These are phyloP conservation scores for Wickerhamomyces sp. DNA, from an alignment of 1,139 yeast species.

Conservation along the genomic window DNA sequence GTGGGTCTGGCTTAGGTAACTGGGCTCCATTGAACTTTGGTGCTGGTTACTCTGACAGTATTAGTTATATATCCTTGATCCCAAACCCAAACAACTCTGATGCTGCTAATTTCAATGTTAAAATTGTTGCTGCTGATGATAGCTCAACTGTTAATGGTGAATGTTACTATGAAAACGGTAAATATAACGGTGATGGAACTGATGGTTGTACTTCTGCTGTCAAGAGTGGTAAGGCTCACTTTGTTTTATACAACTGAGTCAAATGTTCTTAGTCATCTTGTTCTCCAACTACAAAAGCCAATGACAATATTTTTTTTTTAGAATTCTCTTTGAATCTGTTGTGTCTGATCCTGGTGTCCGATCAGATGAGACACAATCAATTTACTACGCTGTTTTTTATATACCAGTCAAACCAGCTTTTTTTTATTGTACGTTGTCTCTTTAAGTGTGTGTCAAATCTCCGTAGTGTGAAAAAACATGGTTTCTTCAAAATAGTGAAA, in stretches of 20 bases:
- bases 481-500: too few relatives aligned
- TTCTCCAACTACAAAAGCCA: neutral
- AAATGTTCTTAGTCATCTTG: neutral
- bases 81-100: slow-evolving; percentile 73
- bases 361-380: too few relatives aligned
- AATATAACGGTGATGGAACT: slow-evolving; percentile 54
- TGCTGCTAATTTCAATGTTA: slow-evolving; percentile 61
- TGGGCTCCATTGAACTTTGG: slow-evolving; percentile 83
- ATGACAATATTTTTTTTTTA: slow-evolving; percentile 21
- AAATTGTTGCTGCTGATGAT: slow-evolving; percentile 54
- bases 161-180: slow-evolving; percentile 62
- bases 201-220: slow-evolving; percentile 81
- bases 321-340: slow-evolving; percentile 27
- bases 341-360: neutral
- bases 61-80: slow-evolving; percentile 68
- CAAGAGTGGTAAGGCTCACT: slow-evolving; percentile 60
- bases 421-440: too few relatives aligned
- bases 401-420: too few relatives aligned
- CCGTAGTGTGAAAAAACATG: too few relatives aligned
- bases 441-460: too few relatives aligned
- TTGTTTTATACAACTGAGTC: slow-evolving; percentile 47
- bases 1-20: slow-evolving; percentile 66
- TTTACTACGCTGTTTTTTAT: too few relatives aligned
- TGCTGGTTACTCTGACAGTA: slow-evolving; percentile 61
- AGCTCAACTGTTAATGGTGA: slow-evolving; percentile 50